Evolutionary conservation across 306 rosid species (phyloP), one percentile per base, ranked within the genome.

Genomic region (Ammopiptanthus mongolicus): DNA sequence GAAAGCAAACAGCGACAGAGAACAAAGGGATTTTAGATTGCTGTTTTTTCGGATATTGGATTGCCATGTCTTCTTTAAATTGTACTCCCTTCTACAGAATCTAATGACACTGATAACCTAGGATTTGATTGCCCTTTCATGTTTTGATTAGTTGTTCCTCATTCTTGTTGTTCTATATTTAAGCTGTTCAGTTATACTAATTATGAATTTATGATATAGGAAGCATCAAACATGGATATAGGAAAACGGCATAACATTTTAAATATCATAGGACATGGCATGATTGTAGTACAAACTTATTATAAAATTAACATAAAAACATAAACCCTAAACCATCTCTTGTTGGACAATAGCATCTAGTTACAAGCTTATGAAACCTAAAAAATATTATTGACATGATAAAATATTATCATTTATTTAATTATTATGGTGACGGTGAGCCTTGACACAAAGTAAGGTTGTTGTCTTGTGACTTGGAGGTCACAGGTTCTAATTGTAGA

Each of bases 1-100:
- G 67, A 55, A 72, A 79, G 53, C 50, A 41, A 61, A 79, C 57
- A 41, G 77, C 22, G 28, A 37, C 28, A 59, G 5, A 36, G 77
- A 21, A 55, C 10, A 55, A 2, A 59, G 66, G 56, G 5, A n/a
- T 57, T 39, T 71, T 9, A 39, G 64, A 12, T 33, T 56, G 12
- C 15, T 11, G 8, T 11, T 1, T 29, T n/a, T 13, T 46, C 14
- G 1, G 5, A 2, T 29, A 5, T 8, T 59, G 42, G 34, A 11
- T 13, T 59, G 5, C 2, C 6, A 14, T 59, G 42, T 58, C 17
- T 23, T 28, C 11, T 58, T 13, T 28, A 9, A 58, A 48, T 18
- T 11, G 31, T 8, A 2, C 3, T 59, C 17, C 34, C 9, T 29
- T 33, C 23, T 18, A 36, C 34, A 18, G 47, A n/a, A 28, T 44